Conservation (phyloP, 352 stramenopile genomes). For the Pythium dissimile region DNA sequence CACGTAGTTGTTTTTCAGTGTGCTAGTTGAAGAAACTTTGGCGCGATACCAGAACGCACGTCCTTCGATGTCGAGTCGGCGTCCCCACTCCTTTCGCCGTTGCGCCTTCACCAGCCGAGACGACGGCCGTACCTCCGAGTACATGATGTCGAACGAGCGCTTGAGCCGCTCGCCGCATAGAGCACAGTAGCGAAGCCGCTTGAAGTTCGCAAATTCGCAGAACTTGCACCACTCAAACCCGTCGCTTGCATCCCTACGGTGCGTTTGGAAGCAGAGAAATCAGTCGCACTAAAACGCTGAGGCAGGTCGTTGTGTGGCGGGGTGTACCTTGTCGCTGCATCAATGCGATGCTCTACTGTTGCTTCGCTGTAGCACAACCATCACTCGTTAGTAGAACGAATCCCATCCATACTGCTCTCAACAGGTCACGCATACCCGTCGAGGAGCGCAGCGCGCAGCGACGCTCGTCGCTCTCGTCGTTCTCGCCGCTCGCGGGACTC, state of each 20-base stretch:
- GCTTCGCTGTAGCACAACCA: slow-evolving; percentile 10
- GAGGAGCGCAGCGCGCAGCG: slow-evolving; percentile 30
- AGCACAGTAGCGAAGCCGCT: slow-evolving; percentile 37
- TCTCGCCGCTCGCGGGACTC: slow-evolving; percentile 5
- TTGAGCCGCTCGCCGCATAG: slow-evolving; percentile 30
- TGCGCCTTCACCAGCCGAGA: slow-evolving; percentile 8
- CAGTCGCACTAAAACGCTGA: not conserved
- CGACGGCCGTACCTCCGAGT: not conserved
- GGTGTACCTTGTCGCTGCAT: slow-evolving; percentile 34
- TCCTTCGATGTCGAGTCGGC: slow-evolving; percentile 19
- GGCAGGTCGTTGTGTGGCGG: no score
- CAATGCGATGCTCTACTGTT: slow-evolving; percentile 38
- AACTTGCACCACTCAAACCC: slow-evolving; percentile 27
- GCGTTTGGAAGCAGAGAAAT: not conserved
- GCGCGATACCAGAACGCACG: slow-evolving; percentile 23
- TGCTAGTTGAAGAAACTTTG: slow-evolving; percentile 11
- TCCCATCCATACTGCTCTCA: no score
- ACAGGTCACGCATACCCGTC: slow-evolving; percentile 19
- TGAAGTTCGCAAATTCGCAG: slow-evolving; percentile 46
- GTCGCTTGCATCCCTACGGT: slow-evolving; percentile 33
- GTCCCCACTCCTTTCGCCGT: slow-evolving; percentile 29
- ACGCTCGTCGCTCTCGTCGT: slow-evolving; percentile 2
- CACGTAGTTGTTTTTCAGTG: slow-evolving; percentile 2
- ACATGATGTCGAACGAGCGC: slow-evolving; percentile 23
- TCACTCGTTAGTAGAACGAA: not conserved